A percentile compares a stretch with the other conserved stretches of the same genome.
Evolutionary conservation across 352 stramenopile genomes (phyloP).

Genomic region (Globisporangium acanthophoron): DNA sequence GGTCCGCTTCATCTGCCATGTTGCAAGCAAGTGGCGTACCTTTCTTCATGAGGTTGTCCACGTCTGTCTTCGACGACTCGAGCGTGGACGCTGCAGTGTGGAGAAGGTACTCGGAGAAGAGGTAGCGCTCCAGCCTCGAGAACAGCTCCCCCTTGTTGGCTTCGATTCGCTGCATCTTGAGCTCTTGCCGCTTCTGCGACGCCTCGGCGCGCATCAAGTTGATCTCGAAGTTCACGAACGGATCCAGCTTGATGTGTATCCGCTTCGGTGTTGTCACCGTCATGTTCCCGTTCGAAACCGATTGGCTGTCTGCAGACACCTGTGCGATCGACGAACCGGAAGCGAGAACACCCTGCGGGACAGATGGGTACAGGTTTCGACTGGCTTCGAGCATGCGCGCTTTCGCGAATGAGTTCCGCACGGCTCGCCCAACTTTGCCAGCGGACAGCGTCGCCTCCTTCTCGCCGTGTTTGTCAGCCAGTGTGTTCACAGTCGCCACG

Average conservation of each 20-base stretch:
- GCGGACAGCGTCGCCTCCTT: constrained; percentile 13
- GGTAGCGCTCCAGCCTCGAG: constrained; percentile 58
- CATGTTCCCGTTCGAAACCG: constrained; percentile 19
- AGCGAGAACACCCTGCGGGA: constrained; percentile 13
- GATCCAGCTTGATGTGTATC: constrained; percentile 73
- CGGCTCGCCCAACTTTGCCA: constrained; percentile 23
- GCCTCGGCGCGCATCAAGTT: constrained; percentile 70
- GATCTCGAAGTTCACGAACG: constrained; percentile 81
- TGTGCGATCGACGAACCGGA: constrained; percentile 1
- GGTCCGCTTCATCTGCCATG: not conserved
- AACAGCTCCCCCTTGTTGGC: constrained; percentile 81
- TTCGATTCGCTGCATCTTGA: constrained; percentile 82
- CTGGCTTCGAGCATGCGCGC: constrained; percentile 27
- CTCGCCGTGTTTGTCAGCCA: constrained; percentile 10
- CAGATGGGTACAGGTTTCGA: constrained; percentile 32
- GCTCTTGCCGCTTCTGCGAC: constrained; percentile 74
- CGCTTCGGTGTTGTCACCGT: constrained; percentile 23
- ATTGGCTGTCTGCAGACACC: constrained; percentile 17
- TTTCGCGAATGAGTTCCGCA: constrained; percentile 48
- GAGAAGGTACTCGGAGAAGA: constrained; percentile 77
- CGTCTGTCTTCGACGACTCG: constrained; percentile 57
- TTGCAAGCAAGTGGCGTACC: constrained; percentile 22
- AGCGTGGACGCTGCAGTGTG: constrained; percentile 54
- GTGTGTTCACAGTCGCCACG: not conserved
- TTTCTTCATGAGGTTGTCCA: constrained; percentile 67